Percentiles rank a stretch among this genome's conserved stretches.
phyloP scores from a whole-genome alignment of 1,284 basidiomycete genomes.

The Cystobasidiaceae sp. region DNA sequence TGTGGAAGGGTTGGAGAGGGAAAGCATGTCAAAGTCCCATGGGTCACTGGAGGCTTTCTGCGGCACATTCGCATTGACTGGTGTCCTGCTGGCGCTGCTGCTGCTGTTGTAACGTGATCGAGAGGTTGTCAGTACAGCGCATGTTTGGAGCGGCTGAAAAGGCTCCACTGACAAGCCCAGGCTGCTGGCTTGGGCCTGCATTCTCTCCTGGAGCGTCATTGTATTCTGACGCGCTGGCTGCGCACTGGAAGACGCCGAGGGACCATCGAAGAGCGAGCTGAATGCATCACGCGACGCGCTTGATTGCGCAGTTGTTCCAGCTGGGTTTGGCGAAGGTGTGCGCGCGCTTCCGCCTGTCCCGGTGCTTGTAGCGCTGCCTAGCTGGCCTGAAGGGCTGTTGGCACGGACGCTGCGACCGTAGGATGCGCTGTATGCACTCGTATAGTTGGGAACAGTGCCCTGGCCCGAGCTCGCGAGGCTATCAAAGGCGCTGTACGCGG shows the following conservation, averaged over 20 bases:
- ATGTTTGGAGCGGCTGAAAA: background rate
- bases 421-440: conserved; percentile 29
- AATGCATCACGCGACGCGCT: conserved; percentile 37
- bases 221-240: background rate
- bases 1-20: conserved; percentile 30
- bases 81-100: too few species aligned
- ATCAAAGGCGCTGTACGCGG: conserved; percentile 43
- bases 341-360: conserved; percentile 3
- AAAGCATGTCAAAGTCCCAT: conserved; percentile 43
- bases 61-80: background rate
- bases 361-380: too few species aligned
- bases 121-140: too few species aligned
- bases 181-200: conserved; percentile 3
- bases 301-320: background rate
- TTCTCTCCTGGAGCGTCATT: conserved; percentile 19
- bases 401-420: too few species aligned
- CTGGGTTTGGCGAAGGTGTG: conserved; percentile 37
- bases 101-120: too few species aligned
- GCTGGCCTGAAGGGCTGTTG: too few species aligned
- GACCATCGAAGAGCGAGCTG: conserved; percentile 37
- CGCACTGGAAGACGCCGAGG: background rate
- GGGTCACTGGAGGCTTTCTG: conserved; percentile 32
- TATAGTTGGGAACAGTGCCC: conserved; percentile 34
- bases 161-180: conserved; percentile 24
- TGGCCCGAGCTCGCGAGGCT: conserved; percentile 39